Evolutionary conservation across 768 basidiomycete species (phyloP).

Genomic region (Kondoa malvinella): DNA sequence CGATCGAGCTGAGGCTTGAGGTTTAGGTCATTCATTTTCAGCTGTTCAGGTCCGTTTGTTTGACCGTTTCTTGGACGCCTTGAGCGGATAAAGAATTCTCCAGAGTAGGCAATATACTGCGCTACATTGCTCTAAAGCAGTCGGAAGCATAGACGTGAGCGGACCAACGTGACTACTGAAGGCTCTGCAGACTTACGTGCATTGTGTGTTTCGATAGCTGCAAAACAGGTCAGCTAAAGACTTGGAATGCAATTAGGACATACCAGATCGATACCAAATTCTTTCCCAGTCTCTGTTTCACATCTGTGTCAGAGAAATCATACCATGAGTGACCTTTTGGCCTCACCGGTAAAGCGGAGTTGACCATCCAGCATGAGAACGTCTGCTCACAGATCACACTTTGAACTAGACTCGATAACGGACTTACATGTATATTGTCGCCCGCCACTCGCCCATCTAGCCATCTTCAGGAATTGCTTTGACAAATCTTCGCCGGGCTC

Average conservation of each 20-base stretch:
- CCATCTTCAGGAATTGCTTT: background rate
- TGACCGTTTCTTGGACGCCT: background rate
- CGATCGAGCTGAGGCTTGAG: background rate
- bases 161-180: too few relatives aligned
- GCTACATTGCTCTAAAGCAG: background rate
- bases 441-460: background rate
- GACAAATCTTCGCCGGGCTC: background rate
- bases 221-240: background rate
- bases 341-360: slow-evolving; percentile 2
- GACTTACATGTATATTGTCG: background rate
- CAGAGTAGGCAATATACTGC: slow-evolving; percentile 5
- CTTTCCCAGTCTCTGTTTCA: slow-evolving; percentile 8
- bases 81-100: background rate
- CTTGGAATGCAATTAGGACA: background rate
- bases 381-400: too few relatives aligned
- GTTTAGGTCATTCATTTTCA: background rate
- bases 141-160: too few relatives aligned
- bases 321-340: too few relatives aligned
- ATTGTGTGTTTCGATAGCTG: slow-evolving; percentile 7
- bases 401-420: background rate
- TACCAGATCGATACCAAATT: slow-evolving; percentile 5
- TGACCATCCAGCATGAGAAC: slow-evolving; percentile 6
- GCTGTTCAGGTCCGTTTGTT: background rate
- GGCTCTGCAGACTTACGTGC: too few relatives aligned
- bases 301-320: too few relatives aligned